Evolutionary conservation across 129 eudicot genomes (phyloP).

Genomic region (Flaveria linearis): DNA sequence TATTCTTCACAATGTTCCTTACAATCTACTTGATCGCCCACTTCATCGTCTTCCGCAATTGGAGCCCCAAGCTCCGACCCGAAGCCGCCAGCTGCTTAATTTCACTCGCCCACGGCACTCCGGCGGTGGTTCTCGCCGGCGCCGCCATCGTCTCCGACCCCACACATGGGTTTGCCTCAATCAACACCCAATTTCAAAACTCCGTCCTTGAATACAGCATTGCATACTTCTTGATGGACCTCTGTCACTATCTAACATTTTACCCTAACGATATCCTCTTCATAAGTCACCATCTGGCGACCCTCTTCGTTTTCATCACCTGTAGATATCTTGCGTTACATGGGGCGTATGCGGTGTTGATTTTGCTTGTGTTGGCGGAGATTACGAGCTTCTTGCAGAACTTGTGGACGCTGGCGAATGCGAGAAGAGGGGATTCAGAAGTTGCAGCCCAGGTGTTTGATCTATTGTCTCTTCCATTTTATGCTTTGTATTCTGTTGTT

Average conservation of each 20-base stretch:
- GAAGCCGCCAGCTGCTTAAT: slow-evolving; percentile 86
- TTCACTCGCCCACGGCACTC: slow-evolving; percentile 85
- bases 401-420: slow-evolving; percentile 79
- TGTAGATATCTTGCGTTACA: slow-evolving; percentile 61
- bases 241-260: slow-evolving; percentile 58
- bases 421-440: slow-evolving; percentile 47
- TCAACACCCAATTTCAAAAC: slow-evolving; percentile 53
- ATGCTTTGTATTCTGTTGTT: slow-evolving; percentile 59
- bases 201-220: slow-evolving; percentile 79
- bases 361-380: slow-evolving; percentile 67
- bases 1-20: slow-evolving; percentile 55
- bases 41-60: slow-evolving; percentile 55
- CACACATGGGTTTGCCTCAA: slow-evolving; percentile 45
- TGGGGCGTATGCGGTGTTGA: slow-evolving; percentile 66
- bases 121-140: slow-evolving; percentile 65
- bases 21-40: slow-evolving; percentile 52
- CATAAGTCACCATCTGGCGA: slow-evolving; percentile 75
- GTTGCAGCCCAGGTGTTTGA: slow-evolving; percentile 61
- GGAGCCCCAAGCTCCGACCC: slow-evolving; percentile 76
- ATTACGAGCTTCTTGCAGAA: slow-evolving; percentile 84
- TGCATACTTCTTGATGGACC: slow-evolving; percentile 79
- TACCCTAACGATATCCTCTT: slow-evolving; percentile 70
- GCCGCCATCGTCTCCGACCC: slow-evolving; percentile 52
- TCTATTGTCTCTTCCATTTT: slow-evolving; percentile 65
- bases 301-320: slow-evolving; percentile 72